Evolutionary conservation across 352 stramenopile genomes (phyloP).

Genomic region (Globisporangium barbulae): DNA sequence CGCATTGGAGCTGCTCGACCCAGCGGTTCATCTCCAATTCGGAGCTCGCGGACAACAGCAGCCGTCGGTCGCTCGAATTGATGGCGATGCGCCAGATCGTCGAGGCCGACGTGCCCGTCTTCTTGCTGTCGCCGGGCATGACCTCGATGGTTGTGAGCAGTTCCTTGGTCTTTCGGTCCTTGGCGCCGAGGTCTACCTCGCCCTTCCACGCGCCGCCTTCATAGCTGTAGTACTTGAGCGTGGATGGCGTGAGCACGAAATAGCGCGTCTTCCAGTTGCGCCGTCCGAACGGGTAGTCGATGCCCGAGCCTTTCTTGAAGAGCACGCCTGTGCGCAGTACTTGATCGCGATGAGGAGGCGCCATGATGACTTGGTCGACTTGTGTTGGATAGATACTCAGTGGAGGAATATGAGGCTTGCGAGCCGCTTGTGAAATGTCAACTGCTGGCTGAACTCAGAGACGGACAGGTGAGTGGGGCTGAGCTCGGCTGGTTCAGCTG

Average conservation of each 20-base stretch:
- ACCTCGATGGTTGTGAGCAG: conserved; percentile 28
- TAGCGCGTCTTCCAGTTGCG: conserved; percentile 56
- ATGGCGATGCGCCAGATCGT: conserved; percentile 51
- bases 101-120: conserved; percentile 38
- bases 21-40: conserved; percentile 51
- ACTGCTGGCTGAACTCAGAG: background rate
- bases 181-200: conserved; percentile 26
- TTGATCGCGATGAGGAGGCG: background rate
- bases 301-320: conserved; percentile 49
- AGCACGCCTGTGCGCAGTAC: conserved; percentile 34
- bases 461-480: background rate
- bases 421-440: background rate
- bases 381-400: background rate
- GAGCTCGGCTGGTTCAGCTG: no score
- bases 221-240: conserved; percentile 34
- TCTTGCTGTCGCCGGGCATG: conserved; percentile 43
- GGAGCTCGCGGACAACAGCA: conserved; percentile 32
- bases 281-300: conserved; percentile 32
- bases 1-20: conserved; percentile 33
- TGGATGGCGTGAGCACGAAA: conserved; percentile 36
- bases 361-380: background rate
- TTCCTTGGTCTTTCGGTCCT: background rate
- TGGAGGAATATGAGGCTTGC: background rate
- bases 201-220: conserved; percentile 34
- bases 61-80: conserved; percentile 28